Evolutionary conservation across 345 rosid species (phyloP), one percentile per base, ranked within the genome.

Genomic region (Adansonia digitata): DNA sequence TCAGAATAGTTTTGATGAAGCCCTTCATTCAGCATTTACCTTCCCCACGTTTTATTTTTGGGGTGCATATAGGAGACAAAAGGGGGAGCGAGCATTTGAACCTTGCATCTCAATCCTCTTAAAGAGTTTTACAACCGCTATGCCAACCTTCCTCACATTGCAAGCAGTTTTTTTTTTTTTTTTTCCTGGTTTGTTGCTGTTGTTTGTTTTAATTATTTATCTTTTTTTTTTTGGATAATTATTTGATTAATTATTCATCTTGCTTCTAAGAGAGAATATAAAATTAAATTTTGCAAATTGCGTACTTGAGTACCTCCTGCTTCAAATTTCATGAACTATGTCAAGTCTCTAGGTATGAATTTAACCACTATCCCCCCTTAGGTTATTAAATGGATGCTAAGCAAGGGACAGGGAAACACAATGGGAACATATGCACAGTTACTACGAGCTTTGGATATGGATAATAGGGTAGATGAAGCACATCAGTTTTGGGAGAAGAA

Each of bases 331-430:
- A 43, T 43, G 71, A 13, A 24, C 26, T 31, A 24, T 67, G 71
- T 67, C 53, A 67, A 66, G 11, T 24, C 53, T 67, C 29, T 43
- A n/a, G 13, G 26, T 66, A 43, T 65, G 70, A 12, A 65, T 65
- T 67, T 22, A 43, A 22, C 6, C 10, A 24, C 42, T 40, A 20
- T 57, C 27, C 60, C 61, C 63, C 71, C 48, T 24, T 78, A 94
- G 98, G 97, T 94, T 64, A 90, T 95, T 72, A 95, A 95, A 80
- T 95, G 99, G 99, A 90, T 95, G 88, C 88, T 95, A 70, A 95
- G 99, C 88, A 95, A 93, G 82, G 98, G 98, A 66, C 97, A 95
- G 78, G 98, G 97, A 82, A 85, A 84, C 74, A 95, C 99, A 52
- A 85, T 89, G 87, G 98, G 97, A 72, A 90, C 92, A 2, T 91